Evolutionary conservation across 1,284 basidiomycete species (phyloP).

Genomic region (Heterobasidion occidentale): DNA sequence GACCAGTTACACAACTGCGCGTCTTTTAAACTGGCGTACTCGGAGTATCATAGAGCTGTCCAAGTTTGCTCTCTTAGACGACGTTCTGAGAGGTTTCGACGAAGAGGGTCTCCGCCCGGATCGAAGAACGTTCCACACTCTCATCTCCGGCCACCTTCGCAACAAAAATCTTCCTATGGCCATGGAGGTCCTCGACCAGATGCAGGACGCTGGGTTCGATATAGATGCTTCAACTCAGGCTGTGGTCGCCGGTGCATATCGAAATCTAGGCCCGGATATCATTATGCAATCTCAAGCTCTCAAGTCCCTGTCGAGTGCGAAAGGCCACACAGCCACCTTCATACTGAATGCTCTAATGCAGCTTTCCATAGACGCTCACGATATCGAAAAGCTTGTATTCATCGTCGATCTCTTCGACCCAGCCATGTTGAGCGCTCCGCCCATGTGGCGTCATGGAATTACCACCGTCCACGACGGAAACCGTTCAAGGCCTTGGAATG

Average conservation of each 20-base stretch:
- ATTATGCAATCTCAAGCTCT: constrained; percentile 46
- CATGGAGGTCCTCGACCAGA: constrained; percentile 38
- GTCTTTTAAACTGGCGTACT: constrained; percentile 62
- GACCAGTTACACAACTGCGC: constrained; percentile 37
- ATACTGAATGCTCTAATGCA: constrained; percentile 60
- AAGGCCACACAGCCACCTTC: constrained; percentile 31
- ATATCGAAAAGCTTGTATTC: constrained; percentile 35
- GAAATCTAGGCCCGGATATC: constrained; percentile 48
- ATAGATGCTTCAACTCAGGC: constrained; percentile 52
- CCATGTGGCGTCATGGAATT: constrained; percentile 1
- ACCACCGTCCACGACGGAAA: constrained; percentile 4
- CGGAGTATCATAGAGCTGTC: constrained; percentile 48
- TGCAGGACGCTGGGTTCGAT: constrained; percentile 48
- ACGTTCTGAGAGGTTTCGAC: constrained; percentile 42
- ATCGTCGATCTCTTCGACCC: constrained; percentile 42
- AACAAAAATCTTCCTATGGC: constrained; percentile 57
- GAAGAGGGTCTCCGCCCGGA: constrained; percentile 36
- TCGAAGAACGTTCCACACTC: constrained; percentile 56
- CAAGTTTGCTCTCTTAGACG: constrained; percentile 36
- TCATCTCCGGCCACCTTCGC: constrained; percentile 57
- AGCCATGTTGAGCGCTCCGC: constrained; percentile 16
- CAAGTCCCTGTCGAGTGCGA: constrained; percentile 32
- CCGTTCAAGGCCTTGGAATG: background rate
- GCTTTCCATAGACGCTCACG: constrained; percentile 46
- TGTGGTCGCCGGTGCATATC: constrained; percentile 49